phyloP scores from a whole-genome alignment of 768 basidiomycete genomes.

The Mrakia gelida region DNA sequence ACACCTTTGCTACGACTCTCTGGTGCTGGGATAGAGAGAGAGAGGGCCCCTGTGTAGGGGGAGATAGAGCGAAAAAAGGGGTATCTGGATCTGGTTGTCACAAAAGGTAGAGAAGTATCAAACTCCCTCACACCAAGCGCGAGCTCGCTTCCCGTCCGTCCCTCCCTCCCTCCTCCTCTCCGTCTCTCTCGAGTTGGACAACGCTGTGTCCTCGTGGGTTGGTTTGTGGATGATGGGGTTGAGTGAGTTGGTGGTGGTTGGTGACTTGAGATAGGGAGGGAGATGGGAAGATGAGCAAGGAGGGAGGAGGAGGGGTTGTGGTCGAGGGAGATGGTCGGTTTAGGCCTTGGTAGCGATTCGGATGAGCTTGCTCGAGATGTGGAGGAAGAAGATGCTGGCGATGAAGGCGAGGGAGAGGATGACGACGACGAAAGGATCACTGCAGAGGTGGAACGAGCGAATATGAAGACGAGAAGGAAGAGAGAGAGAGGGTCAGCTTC shows the following conservation, averaged over 20 bases:
- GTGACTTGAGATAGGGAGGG: background rate
- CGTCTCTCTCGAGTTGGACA: background rate
- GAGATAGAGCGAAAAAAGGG: background rate
- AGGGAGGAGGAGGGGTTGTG: background rate
- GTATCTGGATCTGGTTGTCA: background rate
- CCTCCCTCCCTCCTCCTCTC: background rate
- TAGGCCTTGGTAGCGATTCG: constrained; percentile 20
- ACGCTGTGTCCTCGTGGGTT: no score
- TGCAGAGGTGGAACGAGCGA: constrained; percentile 41
- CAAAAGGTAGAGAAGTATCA: background rate
- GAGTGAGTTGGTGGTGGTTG: no score
- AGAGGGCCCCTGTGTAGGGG: background rate
- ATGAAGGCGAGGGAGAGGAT: constrained; percentile 95
- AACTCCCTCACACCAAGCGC: no score
- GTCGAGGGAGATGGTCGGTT: background rate
- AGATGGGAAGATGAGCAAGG: background rate
- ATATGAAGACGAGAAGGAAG: background rate
- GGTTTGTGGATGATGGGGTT: background rate
- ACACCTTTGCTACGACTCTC: background rate
- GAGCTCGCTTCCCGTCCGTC: no score
- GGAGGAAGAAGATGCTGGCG: constrained; percentile 97
- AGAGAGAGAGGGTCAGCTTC: no score
- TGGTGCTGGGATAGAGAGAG: constrained; percentile 1
- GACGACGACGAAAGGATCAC: constrained; percentile 94
- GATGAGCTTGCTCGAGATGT: constrained; percentile 43